Base-by-base conservation (phyloP, 176 grass and related monocot species). In the Carex pumila region DNA sequence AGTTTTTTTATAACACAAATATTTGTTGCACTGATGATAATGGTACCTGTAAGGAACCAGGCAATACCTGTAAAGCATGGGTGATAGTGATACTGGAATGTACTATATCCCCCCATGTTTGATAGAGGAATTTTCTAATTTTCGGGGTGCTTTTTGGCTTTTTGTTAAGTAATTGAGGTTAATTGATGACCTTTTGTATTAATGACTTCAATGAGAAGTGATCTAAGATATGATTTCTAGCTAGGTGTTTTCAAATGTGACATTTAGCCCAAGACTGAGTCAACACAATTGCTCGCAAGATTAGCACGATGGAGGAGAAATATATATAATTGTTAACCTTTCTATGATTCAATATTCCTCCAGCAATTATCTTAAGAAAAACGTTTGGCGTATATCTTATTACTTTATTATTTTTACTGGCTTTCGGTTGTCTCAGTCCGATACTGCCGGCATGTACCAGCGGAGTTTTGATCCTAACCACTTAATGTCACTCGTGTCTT, bases 291-390 rank as follows among this genome's bases (percentile, higher is more conserved):
- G 22, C 65, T 78, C 75, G 6, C 82, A 85, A 65, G 29, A 61
- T 19, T 5, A n/a, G 8, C 71, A 74, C 17, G 69, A 39, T 58
- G 37, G 18, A 83, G 57, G 78, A 81, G 68, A 17, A 43, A 60
- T 59, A 60, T 66, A 15, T 79, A 22, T 52, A 83, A 67, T 14
- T 19, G 58, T 30, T 4, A 65, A 84, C 17, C 84, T 91, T 91
- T 91, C 55, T 61, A 34, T 71, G 37, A 86, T 79, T 50, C 79
- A 71, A 79, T 88, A 88, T 53, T 83, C 56, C 78, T 1, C 11
- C 49, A 73, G 43, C 10, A 77, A 47, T 17, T 56, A 55, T 56
- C 13, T 32, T 32, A 6, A 56, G 18, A 56, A 56, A 75, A 45
- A 73, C 21, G 4, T 4, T 82, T 65, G 54, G 79, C 30, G 49